These are phyloP conservation scores for Stemphylium vesicarium DNA, from an alignment of 2,329 filamentous ascomycete species.

Conservation along the genomic window DNA sequence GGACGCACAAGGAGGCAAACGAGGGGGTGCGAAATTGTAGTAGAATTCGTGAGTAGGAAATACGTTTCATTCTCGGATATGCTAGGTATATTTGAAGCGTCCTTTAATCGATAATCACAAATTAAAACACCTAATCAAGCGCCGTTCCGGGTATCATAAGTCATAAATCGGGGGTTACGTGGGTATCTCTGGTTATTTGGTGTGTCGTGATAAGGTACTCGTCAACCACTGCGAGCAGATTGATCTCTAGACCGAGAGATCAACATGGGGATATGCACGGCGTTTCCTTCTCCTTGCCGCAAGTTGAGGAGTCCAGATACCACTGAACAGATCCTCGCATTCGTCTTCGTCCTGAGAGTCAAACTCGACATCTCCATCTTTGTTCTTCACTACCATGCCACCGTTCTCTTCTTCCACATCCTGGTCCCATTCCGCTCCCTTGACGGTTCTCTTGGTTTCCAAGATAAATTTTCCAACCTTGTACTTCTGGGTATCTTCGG, in stretches of 20 bases:
- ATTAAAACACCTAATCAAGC: not conserved
- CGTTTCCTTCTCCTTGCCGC: slow-evolving; percentile 52
- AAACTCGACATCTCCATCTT: slow-evolving; percentile 59
- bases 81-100: not conserved
- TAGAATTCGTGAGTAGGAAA: too few relatives aligned
- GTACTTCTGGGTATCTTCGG: slow-evolving; percentile 66
- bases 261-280: slow-evolving; percentile 1
- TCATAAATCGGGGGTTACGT: not conserved
- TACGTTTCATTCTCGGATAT: not conserved
- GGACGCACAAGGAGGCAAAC: not conserved
- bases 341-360: slow-evolving; percentile 71
- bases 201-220: not conserved
- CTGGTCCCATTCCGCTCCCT: slow-evolving; percentile 60
- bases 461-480: slow-evolving; percentile 73
- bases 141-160: not conserved
- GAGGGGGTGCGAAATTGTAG: slow-evolving; percentile 8
- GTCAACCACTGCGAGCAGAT: not conserved
- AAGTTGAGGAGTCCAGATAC: slow-evolving; percentile 64
- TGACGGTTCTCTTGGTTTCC: slow-evolving; percentile 63
- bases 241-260: not conserved
- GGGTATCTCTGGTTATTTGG: not conserved
- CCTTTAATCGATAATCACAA: not conserved
- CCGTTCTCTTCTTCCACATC: slow-evolving; percentile 34
- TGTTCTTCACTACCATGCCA: not conserved
- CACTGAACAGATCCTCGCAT: slow-evolving; percentile 69